A percentile compares a stretch with the other conserved stretches of the same genome.
These are phyloP conservation scores for Fomitopsis pulvina DNA, from an alignment of 768 basidiomycete genomes.

Conservation along the genomic window DNA sequence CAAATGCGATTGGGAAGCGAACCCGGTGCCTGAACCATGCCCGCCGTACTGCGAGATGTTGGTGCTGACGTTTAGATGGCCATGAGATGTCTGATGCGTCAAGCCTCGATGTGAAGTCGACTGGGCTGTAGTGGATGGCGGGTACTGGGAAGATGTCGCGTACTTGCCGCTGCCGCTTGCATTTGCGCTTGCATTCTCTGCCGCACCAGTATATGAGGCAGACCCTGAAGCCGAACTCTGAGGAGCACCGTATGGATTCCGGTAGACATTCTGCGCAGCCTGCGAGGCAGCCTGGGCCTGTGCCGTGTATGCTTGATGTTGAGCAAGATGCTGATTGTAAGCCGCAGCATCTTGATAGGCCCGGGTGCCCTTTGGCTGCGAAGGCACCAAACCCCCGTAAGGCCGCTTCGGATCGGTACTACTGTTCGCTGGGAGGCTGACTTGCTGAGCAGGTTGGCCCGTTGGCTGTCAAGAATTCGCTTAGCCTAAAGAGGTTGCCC, in stretches of 20 bases:
- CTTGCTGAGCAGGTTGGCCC: conserved; percentile 23
- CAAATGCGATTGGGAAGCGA: conserved; percentile 18
- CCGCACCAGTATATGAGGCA: conserved; percentile 24
- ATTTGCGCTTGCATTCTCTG: conserved; percentile 10
- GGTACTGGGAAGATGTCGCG: conserved; percentile 10
- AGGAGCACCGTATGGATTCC: conserved; percentile 75
- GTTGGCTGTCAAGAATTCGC: conserved; percentile 19
- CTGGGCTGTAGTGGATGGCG: conserved; percentile 20
- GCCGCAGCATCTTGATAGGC: conserved; percentile 89
- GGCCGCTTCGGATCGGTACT: conserved; percentile 71
- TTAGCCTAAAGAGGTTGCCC: background rate
- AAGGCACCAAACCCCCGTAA: conserved; percentile 88
- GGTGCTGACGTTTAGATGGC: conserved; percentile 31
- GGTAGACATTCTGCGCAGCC: conserved; percentile 58
- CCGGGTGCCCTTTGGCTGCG: conserved; percentile 79
- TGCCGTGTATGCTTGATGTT: conserved; percentile 90
- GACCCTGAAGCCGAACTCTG: conserved; percentile 26
- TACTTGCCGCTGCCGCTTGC: background rate
- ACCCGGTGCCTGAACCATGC: conserved; percentile 15
- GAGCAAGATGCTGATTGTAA: conserved; percentile 91
- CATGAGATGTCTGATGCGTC: conserved; percentile 44
- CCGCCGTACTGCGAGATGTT: conserved; percentile 19
- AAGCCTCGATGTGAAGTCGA: conserved; percentile 33
- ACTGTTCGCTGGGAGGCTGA: conserved; percentile 22
- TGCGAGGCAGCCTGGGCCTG: conserved; percentile 74